phyloP scores from a whole-genome alignment of 495 filamentous ascomycete species.

The Geopyxis carbonaria region DNA sequence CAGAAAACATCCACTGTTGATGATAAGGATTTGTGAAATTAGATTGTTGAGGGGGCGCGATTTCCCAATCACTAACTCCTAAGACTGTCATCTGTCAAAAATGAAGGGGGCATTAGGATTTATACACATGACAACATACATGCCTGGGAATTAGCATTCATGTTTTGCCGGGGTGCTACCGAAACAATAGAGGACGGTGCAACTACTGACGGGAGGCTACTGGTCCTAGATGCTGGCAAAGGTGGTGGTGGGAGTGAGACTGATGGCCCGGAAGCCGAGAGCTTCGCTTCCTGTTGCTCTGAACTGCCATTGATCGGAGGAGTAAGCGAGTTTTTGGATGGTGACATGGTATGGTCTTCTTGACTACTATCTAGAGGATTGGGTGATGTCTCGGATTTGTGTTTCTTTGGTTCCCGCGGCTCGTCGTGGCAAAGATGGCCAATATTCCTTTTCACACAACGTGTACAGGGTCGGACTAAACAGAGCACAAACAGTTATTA shows the following conservation, averaged over 20 bases:
- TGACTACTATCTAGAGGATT: conserved; percentile 36
- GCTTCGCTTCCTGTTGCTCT: conserved; percentile 22
- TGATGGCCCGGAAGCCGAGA: conserved; percentile 11
- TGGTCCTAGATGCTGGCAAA: conserved; percentile 21
- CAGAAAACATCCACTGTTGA: conserved; percentile 87
- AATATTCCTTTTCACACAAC: conserved; percentile 98
- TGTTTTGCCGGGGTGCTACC: conserved; percentile 24
- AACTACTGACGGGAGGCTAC: conserved; percentile 24
- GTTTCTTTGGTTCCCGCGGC: conserved; percentile 67
- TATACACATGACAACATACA: conserved; percentile 42
- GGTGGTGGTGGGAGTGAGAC: conserved; percentile 24
- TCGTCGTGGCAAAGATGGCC: conserved; percentile 98
- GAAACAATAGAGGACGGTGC: conserved; percentile 30
- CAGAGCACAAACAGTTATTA: conserved; percentile 20
- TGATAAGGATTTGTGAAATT: conserved; percentile 40
- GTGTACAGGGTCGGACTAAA: conserved; percentile 86
- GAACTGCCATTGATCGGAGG: conserved; percentile 24
- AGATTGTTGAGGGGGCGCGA: conserved; percentile 24
- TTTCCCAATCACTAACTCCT: conserved; percentile 50
- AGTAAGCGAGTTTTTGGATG: conserved; percentile 28
- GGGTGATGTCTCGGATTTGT: conserved; percentile 40
- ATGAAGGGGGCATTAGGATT: not conserved
- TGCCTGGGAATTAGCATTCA: conserved; percentile 45
- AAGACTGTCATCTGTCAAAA: conserved; percentile 31
- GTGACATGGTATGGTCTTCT: conserved; percentile 41